Evolutionary conservation across 2,329 filamentous ascomycete species (phyloP), one percentile per base, ranked within the genome.

Genomic region (Neofusicoccum sp.): DNA sequence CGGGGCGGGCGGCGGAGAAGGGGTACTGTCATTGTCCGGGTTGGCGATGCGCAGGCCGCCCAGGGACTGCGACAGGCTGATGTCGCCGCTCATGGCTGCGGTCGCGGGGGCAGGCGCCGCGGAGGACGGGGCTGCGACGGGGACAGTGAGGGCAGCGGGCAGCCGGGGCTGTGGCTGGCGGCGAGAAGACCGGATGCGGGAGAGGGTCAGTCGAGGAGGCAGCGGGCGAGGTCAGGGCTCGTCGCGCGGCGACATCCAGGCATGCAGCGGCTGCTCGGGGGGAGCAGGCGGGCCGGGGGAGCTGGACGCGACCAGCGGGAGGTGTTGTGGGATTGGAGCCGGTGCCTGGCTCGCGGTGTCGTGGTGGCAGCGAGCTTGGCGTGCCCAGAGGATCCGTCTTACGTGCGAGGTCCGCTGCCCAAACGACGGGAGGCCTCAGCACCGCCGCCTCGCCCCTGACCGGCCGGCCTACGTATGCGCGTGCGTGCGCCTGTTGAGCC

Each of bases 21-120:
- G 68, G 53, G 62, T 63, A 63, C 80, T 79, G 63, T 85, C 83
- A 78, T 95, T 87, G 79, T 97, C 93, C 60, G 93, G 93, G 76
- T 98, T 99, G 70, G 95, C 93, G 76, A 99, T 98, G 75, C 93
- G 91, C 76, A 99, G 82, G 70, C 93, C 93, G 71, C 95, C 95
- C 71, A 98, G 84, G 71, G 91, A 91, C 79, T 93, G 90, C 72
- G 92, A 95, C 67, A 98, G 86, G 78, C 90, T 96, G 74, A 96
- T 80, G 80, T 96, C 92, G 77, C 90, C 91, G 79, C 92, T 91
- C 92, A 97, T 97, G 75, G 73, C 47, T 44, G 43, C 36, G 16
- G 53, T 31, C 31, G 41, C 28, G 44, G 14, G 28, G 20, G 47
- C 16, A 51, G 58, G 41, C 40, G 58, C 41, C 14, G 43, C 40